Base-by-base conservation (phyloP, 257 asterid species). In the Rauvolfia tetraphylla region DNA sequence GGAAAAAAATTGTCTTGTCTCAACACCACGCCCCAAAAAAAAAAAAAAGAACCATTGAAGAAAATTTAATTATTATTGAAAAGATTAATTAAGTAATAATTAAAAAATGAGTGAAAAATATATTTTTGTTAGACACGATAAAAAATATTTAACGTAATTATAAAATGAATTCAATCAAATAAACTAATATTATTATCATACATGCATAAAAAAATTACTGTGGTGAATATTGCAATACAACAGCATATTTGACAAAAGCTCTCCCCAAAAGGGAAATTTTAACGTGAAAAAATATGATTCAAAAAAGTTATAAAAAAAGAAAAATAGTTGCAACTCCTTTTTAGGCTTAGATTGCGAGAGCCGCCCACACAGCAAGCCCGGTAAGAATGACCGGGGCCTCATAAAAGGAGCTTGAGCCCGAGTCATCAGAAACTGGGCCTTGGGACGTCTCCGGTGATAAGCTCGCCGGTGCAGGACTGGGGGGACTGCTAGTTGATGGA, bases 371-470 rank as follows among this genome's bases (percentile, higher is more conserved):
- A 59, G 89, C 82, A 75, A 88, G 54, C 65, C 89, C 95, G 7
- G 73, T 72, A n/a, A 86, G 72, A 75, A 88, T 22, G 25, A 76
- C 38, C 0, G 88, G 76, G 71, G 56, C 82, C 69, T 68, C 73
- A 48, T 77, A 73, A 0, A 72, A 54, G 1, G 82, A 62, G 13
- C 61, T 56, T 2, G 92, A 81, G 49, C 84, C 79, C 17, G 97
- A 85, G 5, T 83, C 84, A 76, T 88, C 93, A 1, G 87, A 86
- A 78, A 53, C 87, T 41, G 96, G 91, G 73, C 85, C 88, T 53
- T 49, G 84, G 12, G 93, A 76, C 58, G 75, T 81, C 49, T 69
- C 93, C 78, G 96, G 94, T 4, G 88, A 80, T n/a, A 82, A 88
- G 79, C 80, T 72, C 36, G 84, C 80, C 27, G 93, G 92, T 44